A percentile compares a stretch with the other conserved stretches of the same genome.
Conservation (phyloP, 495 filamentous ascomycete genomes). For the Lasiosphaeria miniovina region DNA sequence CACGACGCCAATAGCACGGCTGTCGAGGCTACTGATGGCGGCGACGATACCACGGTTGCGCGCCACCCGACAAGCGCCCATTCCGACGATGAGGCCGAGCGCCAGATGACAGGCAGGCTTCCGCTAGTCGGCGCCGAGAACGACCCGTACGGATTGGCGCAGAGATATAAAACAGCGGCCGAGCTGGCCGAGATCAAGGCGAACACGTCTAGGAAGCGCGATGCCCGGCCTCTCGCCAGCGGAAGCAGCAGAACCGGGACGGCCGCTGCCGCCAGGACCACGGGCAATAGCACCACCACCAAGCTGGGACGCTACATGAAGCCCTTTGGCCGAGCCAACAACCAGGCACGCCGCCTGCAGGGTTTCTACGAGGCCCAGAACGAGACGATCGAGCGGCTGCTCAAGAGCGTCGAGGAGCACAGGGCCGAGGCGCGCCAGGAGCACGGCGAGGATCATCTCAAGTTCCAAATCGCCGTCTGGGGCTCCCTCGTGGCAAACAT, state of each 20-base stretch:
- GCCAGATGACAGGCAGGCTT: conserved; percentile 47
- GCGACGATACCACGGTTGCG: conserved; percentile 41
- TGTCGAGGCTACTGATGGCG: conserved; percentile 46
- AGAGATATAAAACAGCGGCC: conserved; percentile 69
- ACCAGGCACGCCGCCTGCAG: conserved; percentile 62
- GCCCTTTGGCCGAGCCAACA: conserved; percentile 35
- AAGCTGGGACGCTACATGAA: conserved; percentile 18
- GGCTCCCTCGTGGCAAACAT: conserved; percentile 89
- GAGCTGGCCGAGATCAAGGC: conserved; percentile 80
- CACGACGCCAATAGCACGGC: conserved; percentile 39
- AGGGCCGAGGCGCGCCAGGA: conserved; percentile 73
- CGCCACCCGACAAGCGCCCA: conserved; percentile 39
- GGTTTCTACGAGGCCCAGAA: conserved; percentile 92
- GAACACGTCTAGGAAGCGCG: conserved; percentile 77
- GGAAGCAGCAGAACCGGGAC: conserved; percentile 6
- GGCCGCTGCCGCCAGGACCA: conserved; percentile 28
- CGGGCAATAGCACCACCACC: conserved; percentile 33
- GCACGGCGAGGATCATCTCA: conserved; percentile 74
- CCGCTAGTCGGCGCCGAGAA: conserved; percentile 52
- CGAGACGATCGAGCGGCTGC: conserved; percentile 83
- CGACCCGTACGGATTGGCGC: conserved; percentile 81
- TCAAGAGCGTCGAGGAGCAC: conserved; percentile 93
- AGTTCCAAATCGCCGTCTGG: conserved; percentile 83
- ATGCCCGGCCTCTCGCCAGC: conserved; percentile 21
- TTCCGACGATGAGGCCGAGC: conserved; percentile 70